Evolutionary conservation across 108 stramenopile species (phyloP), one percentile per base, ranked within the genome.

Genomic region (Cyclotella sp.): DNA sequence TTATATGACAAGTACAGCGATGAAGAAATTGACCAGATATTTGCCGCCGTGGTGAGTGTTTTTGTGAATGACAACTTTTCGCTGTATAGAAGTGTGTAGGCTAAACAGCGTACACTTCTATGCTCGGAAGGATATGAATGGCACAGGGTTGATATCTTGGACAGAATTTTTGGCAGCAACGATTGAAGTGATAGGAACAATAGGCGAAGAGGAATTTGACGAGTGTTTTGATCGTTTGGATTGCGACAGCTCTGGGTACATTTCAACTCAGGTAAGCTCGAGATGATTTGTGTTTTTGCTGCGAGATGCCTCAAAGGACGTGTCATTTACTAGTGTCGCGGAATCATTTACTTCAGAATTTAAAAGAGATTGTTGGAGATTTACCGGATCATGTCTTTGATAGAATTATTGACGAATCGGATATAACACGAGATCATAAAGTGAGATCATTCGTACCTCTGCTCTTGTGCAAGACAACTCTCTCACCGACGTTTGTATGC

Each of bases 121-220:
- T 82, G 5, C 71, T 45, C 79, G 76, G 72, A 65, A 82, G 78
- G 73, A 97, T 77, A 64, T 96, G 58, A 90, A 95, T 81, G 87
- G 87, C 18, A 84, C 83, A 30, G 93, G 90, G 19, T 78, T 75
- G 27, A 85, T 97, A 8, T 76, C 85, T 34, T 97, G 95, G 79
- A 89, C 88, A 27, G 95, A 96, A 71, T 96, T 96, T 78, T 72
- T 94, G 24, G 93, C 93, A n/a, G 92, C 95, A 15, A 92, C 92
- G 9, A 71, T 96, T 44, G 95, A 96, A 81, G 86, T 86, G 26
- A 74, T 84, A 30, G 84, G 84, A 0, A 68, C 68, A 26, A 72
- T 90, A 63, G 86, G 77, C 24, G 88, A 90, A 78, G 88, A 89
- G 44, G 84, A 86, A 5, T 75, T 93, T 47, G 85, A 84, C 0